phyloP scores from a whole-genome alignment of 352 stramenopile species.

The Phytopythium helicoides region DNA sequence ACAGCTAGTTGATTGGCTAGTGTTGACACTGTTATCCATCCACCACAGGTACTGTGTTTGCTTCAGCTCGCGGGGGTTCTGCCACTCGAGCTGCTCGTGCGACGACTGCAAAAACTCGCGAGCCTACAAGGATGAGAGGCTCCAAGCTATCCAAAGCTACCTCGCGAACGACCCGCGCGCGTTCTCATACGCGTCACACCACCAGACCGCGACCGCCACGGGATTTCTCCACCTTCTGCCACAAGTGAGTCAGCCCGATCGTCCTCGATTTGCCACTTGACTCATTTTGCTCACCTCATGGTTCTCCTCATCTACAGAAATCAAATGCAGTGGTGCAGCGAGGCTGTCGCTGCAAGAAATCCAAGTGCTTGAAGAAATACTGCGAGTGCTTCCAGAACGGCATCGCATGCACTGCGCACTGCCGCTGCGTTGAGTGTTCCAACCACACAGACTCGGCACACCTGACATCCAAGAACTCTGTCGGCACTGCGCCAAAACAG shows the following conservation, averaged over 20 bases:
- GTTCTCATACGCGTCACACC: slow-evolving; percentile 59
- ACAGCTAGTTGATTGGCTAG: not conserved
- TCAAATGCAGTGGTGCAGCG: slow-evolving; percentile 69
- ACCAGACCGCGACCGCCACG: slow-evolving; percentile 21
- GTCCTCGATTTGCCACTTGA: not conserved
- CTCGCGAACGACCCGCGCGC: slow-evolving; percentile 71
- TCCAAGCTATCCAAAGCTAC: slow-evolving; percentile 75
- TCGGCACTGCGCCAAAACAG: slow-evolving; percentile 8
- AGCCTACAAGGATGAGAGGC: slow-evolving; percentile 50
- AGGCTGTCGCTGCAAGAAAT: slow-evolving; percentile 97
- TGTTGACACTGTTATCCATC: not conserved
- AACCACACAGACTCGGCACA: slow-evolving; percentile 65
- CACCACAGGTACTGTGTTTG: slow-evolving; percentile 61
- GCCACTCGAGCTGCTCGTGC: slow-evolving; percentile 62
- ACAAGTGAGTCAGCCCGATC: slow-evolving; percentile 23
- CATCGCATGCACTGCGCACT: slow-evolving; percentile 89
- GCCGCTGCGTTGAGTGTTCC: slow-evolving; percentile 95
- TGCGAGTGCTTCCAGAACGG: slow-evolving; percentile 97
- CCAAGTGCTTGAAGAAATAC: slow-evolving; percentile 97
- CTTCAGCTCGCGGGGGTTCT: slow-evolving; percentile 82
- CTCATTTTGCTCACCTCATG: not conserved
- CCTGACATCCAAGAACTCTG: slow-evolving; percentile 29
- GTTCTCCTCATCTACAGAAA: slow-evolving; percentile 28
- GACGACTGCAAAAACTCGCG: slow-evolving; percentile 75
- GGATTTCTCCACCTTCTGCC: slow-evolving; percentile 73